phyloP scores from a whole-genome alignment of 495 filamentous ascomycete species.

The Penicillium desertorum region DNA sequence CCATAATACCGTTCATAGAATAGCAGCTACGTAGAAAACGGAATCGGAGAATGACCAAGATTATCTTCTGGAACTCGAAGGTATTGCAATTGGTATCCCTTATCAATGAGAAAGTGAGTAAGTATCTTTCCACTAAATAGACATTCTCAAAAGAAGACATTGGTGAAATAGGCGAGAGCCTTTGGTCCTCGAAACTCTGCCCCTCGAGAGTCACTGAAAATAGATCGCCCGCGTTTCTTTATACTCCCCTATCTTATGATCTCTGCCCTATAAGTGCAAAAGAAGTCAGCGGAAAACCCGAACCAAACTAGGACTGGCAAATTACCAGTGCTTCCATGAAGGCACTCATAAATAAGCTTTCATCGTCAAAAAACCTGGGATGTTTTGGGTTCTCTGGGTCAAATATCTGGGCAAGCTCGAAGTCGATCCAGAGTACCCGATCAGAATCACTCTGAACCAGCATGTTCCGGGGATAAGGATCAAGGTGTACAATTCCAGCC shows the following conservation, averaged over 20 bases:
- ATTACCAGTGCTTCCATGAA: background rate
- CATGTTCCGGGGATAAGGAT: background rate
- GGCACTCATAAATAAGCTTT: background rate
- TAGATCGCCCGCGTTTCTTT: background rate
- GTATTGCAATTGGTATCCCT: background rate
- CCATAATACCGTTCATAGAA: background rate
- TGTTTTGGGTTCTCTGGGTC: background rate
- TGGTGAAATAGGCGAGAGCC: background rate
- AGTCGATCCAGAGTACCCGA: background rate
- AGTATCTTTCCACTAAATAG: background rate
- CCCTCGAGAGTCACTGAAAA: background rate
- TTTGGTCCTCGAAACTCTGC: background rate
- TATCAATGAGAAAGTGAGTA: background rate
- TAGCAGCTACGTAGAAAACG: background rate
- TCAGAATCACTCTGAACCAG: background rate
- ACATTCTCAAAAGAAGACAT: background rate
- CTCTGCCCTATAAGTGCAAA: background rate
- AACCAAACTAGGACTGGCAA: background rate
- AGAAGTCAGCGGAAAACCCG: background rate
- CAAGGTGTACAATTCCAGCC: background rate
- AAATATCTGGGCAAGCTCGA: background rate
- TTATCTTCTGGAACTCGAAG: background rate
- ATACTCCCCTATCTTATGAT: background rate
- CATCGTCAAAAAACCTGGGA: background rate
- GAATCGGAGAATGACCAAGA: background rate